Evolutionary conservation across 257 asterid genomes (phyloP).

Genomic region (Nicotiana knightiana): DNA sequence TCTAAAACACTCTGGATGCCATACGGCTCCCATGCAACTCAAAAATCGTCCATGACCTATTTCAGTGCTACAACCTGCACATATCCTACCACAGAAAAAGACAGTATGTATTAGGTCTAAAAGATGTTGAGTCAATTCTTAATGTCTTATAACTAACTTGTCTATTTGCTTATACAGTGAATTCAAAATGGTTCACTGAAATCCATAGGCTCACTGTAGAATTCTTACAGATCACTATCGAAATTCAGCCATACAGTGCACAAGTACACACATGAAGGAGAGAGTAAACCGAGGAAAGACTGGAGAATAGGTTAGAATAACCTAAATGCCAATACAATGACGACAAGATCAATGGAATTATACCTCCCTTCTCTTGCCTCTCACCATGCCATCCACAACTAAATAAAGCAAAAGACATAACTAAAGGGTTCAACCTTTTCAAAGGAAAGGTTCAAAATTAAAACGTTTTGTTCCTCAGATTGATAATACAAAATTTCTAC

Average conservation of each 20-base stretch:
- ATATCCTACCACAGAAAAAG: constrained; percentile 51
- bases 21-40: constrained; percentile 87
- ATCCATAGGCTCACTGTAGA: neutral
- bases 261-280: neutral
- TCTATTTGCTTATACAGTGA: neutral
- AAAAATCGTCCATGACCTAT: constrained; percentile 82
- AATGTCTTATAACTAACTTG: neutral
- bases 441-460: neutral
- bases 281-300: neutral
- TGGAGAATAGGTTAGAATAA: neutral
- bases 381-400: neutral
- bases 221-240: neutral
- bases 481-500: neutral
- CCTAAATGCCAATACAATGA: neutral
- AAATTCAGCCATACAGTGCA: neutral
- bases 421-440: neutral
- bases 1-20: constrained; percentile 98
- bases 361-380: constrained; percentile 5
- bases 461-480: neutral
- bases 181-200: neutral
- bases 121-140: neutral
- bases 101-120: neutral
- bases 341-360: neutral
- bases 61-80: constrained; percentile 86
- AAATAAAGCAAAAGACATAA: neutral